Base-by-base conservation (phyloP, 2,329 filamentous ascomycete species). In the Capronia epimyces region DNA sequence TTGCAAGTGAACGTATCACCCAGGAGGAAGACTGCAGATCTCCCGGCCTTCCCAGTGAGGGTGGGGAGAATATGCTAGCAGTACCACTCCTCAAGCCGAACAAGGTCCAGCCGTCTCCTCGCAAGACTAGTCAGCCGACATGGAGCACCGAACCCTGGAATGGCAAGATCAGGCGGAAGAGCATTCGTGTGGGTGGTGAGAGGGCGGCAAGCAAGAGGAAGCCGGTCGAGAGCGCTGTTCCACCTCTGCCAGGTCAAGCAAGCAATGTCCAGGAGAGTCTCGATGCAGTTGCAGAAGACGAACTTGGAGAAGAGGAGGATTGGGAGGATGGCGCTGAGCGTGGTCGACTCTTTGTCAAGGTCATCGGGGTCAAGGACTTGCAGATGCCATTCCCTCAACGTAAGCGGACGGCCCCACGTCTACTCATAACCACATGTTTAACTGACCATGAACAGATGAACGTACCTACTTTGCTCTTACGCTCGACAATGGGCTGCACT, bases 101-200 rank as follows among this genome's bases (percentile, higher is more conserved):
- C 25, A 59, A 58, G 25, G 63, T 65, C 1, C 59, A 64, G 13
- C 51, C 62, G 3, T 88, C 86, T 4, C 82, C 88, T 24, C 87
- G 94, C 64, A 83, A 88, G 63, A 75, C 81, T 3, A 89, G 89
- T 41, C 87, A 89, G 27, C 87, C 94, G 67, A 94, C 89, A 1
- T 95, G 93, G 87, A 93, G 89, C 12, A 93, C 95, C 3, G 93
- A 97, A 70, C 93, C 93, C 13, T 98, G 93, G 93, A 95, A 95
- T 69, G 82, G 84, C 53, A 87, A 89, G 68, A 70, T 77, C 39
- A 81, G 89, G 50, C 81, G 85, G 58, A 78, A 80, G 61, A 84
- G 81, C 63, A 74, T 82, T 45, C 76, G 81, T 55, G 73, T 76
- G 43, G 71, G 77, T 12, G 78, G 77, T 24, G 75, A 72, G n/a